Evolutionary conservation across 495 filamentous ascomycete species (phyloP), one percentile per base, ranked within the genome.

Genomic region (Annulohypoxylon maeteangense): DNA sequence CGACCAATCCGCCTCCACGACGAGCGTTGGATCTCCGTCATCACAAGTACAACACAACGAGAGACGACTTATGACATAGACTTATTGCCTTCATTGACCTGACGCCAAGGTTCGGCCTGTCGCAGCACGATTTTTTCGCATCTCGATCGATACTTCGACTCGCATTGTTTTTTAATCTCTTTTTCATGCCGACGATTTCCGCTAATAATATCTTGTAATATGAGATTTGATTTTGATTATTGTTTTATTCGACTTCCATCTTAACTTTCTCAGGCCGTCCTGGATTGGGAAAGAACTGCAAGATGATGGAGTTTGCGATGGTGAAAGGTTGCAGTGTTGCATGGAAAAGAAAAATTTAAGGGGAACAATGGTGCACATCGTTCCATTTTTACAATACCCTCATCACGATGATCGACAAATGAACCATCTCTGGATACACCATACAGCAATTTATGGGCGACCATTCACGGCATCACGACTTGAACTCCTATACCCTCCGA

Each of bases 381-480:
- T 68, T 73, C 70, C 70, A 27, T 65, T 70, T 68, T 70, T 68
- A 75, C 70, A 72, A 74, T 71, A 72, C 70, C 75, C 75, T 75
- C 70, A 59, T 70, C 68, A 77, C 66, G 72, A 77, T 74, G 74
- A 77, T 72, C 68, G 67, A 71, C 68, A 74, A 73, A 72, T 62
- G 70, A 74, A 75, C 73, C 75, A 74, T 70, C 75, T 75, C 75
- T 76, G 73, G 68, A 77, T 75, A 77, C 75, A 77, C 73, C 62
- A 76, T 77, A 77, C 70, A 77, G 62, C 75, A 76, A 70, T 74
- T 70, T 70, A 77, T 77, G 75, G 75, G 75, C 75, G 70, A 77
- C 75, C 75, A 77, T 77, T 77, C 60, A 77, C 74, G 75, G 75
- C 75, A 74, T 77, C 70, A 77, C 74, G 75, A 77, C 71, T 77